Percentiles rank a stretch among this genome's conserved stretches.
Evolutionary conservation across 164 flowering plant species (phyloP).

Genomic region (Magnolia changhungtana): DNA sequence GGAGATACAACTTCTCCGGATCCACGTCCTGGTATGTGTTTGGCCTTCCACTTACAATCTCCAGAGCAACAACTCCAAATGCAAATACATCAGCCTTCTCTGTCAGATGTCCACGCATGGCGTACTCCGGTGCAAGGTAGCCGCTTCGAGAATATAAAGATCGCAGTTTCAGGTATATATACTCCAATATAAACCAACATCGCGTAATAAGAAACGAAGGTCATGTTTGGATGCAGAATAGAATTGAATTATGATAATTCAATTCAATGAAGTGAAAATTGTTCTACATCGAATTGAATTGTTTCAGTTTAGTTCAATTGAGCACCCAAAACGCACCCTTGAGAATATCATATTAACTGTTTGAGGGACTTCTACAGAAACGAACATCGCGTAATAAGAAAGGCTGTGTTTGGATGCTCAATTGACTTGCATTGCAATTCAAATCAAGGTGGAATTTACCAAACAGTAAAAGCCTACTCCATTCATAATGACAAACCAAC

Average conservation of each 20-base stretch:
- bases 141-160: constrained; percentile 1
- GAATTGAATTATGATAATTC: too few species aligned
- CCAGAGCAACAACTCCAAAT: constrained; percentile 28
- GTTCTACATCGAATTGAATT: too few species aligned
- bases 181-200: background rate
- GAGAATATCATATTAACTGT: too few species aligned
- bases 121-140: constrained; percentile 33
- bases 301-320: too few species aligned
- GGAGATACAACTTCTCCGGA: constrained; percentile 25
- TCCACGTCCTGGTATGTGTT: constrained; percentile 26
- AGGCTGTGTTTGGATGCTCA: too few species aligned
- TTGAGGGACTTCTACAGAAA: background rate
- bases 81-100: constrained; percentile 36
- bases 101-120: constrained; percentile 35
- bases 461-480: too few species aligned
- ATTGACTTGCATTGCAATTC: too few species aligned
- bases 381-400: background rate
- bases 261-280: too few species aligned
- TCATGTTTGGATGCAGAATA: too few species aligned
- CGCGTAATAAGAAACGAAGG: background rate
- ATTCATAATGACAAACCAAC: too few species aligned
- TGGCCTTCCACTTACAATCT: constrained; percentile 28
- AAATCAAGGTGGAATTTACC: background rate
- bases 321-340: too few species aligned
- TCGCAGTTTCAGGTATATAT: background rate